Evolutionary conservation across 2,329 filamentous ascomycete species (phyloP).

Genomic region (Didymella lethalis): DNA sequence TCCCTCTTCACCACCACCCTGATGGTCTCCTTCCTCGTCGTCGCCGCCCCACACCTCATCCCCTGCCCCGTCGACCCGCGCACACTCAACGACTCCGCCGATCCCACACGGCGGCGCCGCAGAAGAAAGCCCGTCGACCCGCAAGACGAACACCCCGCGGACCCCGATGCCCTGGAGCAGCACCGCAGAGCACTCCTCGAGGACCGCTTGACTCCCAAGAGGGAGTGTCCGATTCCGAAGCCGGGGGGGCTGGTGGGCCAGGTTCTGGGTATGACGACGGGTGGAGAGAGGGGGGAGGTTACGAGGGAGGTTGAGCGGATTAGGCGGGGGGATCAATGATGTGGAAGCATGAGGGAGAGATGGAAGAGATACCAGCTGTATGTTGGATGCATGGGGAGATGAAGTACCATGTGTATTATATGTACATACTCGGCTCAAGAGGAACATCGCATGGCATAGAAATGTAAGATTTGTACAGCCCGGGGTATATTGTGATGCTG

Average conservation of each 20-base stretch:
- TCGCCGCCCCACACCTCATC: conserved; percentile 86
- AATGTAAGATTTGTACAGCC: not conserved
- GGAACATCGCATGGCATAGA: not conserved
- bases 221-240: conserved; percentile 93
- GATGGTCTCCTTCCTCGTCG: conserved; percentile 87
- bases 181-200: conserved; percentile 29
- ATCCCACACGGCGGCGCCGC: conserved; percentile 46
- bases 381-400: too few species aligned
- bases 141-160: conserved; percentile 17
- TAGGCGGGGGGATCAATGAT: not conserved
- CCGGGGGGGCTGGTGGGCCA: conserved; percentile 80
- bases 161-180: conserved; percentile 34
- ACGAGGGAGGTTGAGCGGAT: not conserved
- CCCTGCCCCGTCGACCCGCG: conserved; percentile 85
- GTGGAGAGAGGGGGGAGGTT: not conserved
- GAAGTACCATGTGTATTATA: not conserved
- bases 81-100: conserved; percentile 73
- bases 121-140: conserved; percentile 52
- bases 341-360: not conserved
- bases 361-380: too few species aligned
- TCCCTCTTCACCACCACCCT: conserved; percentile 96
- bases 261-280: conserved; percentile 72
- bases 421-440: not conserved
- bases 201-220: conserved; percentile 49
- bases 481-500: too few species aligned